A percentile compares a stretch with the other conserved stretches of the same genome.
Conservation (phyloP, 2,329 filamentous ascomycete genomes). For the Diaporthe vexans region DNA sequence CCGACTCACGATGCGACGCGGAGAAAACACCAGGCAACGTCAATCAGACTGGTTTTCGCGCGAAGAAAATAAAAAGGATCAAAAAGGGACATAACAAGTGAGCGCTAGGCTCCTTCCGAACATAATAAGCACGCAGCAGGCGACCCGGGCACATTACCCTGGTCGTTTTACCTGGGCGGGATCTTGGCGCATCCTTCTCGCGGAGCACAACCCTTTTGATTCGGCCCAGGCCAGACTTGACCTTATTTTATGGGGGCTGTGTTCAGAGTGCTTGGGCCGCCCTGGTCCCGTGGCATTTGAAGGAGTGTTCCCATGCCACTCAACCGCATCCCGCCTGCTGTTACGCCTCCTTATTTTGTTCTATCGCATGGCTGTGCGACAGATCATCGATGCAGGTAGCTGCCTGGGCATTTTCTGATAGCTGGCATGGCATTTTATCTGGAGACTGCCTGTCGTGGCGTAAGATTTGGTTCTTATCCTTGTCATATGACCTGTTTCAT, state of each 20-base stretch:
- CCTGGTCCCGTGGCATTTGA: background rate
- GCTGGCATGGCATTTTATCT: background rate
- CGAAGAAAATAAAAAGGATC: background rate
- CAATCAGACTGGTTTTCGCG: background rate
- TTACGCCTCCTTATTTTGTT: background rate
- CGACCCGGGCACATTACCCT: background rate
- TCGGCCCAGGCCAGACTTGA: background rate
- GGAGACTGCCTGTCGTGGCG: background rate
- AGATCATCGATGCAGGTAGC: background rate
- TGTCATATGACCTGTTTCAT: no score
- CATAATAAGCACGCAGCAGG: background rate
- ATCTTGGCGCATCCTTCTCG: constrained; percentile 26
- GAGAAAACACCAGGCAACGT: background rate
- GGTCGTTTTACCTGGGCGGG: background rate
- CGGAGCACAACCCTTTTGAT: constrained; percentile 10
- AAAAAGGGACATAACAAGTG: background rate
- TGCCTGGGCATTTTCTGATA: background rate
- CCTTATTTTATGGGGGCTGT: constrained; percentile 5
- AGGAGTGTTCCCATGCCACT: constrained; percentile 5
- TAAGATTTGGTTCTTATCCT: background rate
- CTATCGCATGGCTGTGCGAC: background rate
- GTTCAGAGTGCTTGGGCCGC: background rate
- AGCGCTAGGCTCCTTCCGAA: background rate
- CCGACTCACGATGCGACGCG: background rate
- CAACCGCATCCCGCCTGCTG: no score